phyloP scores from a whole-genome alignment of 305 asterid genomes.

The Solanum hybrid region DNA sequence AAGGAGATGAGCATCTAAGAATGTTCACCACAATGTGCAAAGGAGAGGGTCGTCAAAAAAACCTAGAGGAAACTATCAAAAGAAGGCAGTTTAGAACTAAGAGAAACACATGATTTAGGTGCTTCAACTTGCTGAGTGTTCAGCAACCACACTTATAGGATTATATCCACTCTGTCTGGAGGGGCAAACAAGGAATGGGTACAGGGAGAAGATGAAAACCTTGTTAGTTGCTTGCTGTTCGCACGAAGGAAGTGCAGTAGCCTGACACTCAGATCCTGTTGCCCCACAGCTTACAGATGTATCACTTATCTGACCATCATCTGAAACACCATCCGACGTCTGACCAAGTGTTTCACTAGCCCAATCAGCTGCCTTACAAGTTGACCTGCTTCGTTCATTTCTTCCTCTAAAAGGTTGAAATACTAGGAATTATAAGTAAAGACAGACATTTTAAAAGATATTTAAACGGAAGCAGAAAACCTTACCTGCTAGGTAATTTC shows the following conservation, averaged over 20 bases:
- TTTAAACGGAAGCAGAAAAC: neutral
- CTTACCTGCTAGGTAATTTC: conserved; percentile 60
- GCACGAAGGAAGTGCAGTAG: conserved; percentile 15
- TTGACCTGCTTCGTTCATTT: conserved; percentile 34
- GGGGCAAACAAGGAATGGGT: neutral
- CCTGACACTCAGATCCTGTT: conserved; percentile 26
- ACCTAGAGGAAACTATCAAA: neutral
- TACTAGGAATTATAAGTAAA: neutral
- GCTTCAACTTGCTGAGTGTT: neutral
- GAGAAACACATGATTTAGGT: neutral
- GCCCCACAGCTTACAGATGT: conserved; percentile 26
- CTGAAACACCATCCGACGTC: conserved; percentile 30
- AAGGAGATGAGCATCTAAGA: neutral
- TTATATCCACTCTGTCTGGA: conserved; percentile 5
- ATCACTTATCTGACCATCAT: conserved; percentile 24
- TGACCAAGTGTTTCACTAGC: conserved; percentile 37
- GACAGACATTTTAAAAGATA: neutral
- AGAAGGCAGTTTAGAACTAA: neutral
- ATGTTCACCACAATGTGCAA: neutral
- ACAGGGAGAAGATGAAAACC: neutral
- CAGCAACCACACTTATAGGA: neutral
- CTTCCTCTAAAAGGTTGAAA: conserved; percentile 27
- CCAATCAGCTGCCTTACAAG: conserved; percentile 32
- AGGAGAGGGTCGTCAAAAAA: neutral
- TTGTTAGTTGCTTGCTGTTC: conserved; percentile 12